Conservation (phyloP, 1,284 basidiomycete species). For the Fomitiporia mediterranea region DNA sequence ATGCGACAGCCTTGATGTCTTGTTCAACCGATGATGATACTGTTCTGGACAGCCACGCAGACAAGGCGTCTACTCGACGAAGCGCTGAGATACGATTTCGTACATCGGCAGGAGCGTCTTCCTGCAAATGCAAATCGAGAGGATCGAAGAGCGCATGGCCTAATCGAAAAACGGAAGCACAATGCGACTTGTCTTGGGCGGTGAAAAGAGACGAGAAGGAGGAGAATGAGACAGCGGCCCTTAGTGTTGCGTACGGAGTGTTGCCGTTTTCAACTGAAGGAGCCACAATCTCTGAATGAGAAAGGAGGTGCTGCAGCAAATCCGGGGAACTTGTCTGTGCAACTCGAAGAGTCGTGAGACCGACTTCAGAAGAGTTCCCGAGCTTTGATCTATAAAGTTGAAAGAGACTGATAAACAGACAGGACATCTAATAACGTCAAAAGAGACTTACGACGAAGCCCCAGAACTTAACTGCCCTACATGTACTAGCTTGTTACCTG, state of each 20-base stretch:
- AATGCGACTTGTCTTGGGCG: conserved; percentile 66
- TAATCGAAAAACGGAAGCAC: conserved; percentile 81
- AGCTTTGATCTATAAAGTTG: conserved; percentile 40
- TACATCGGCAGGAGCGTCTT: conserved; percentile 53
- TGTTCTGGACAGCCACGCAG: conserved; percentile 79
- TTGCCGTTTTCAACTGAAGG: conserved; percentile 46
- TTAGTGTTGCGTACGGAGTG: conserved; percentile 55
- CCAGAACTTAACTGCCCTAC: conserved; percentile 67
- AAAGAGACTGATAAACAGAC: conserved; percentile 16
- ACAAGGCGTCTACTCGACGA: conserved; percentile 78
- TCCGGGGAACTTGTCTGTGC: conserved; percentile 34
- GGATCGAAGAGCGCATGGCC: conserved; percentile 91
- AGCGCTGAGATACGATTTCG: conserved; percentile 57
- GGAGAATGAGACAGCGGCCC: conserved; percentile 64
- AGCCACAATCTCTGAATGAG: conserved; percentile 63
- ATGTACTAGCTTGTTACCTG: conserved; percentile 73
- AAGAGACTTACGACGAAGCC: conserved; percentile 40
- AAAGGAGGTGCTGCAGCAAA: conserved; percentile 77
- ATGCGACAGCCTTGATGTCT: conserved; percentile 55
- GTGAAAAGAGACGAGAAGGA: conserved; percentile 77
- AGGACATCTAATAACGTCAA: conserved; percentile 8
- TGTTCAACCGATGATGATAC: conserved; percentile 73
- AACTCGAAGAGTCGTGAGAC: conserved; percentile 43
- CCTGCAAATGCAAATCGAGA: conserved; percentile 58
- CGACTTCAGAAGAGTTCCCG: conserved; percentile 55